Conservation (phyloP, 1,284 basidiomycete species). For the Lignosus rhinocerotis region DNA sequence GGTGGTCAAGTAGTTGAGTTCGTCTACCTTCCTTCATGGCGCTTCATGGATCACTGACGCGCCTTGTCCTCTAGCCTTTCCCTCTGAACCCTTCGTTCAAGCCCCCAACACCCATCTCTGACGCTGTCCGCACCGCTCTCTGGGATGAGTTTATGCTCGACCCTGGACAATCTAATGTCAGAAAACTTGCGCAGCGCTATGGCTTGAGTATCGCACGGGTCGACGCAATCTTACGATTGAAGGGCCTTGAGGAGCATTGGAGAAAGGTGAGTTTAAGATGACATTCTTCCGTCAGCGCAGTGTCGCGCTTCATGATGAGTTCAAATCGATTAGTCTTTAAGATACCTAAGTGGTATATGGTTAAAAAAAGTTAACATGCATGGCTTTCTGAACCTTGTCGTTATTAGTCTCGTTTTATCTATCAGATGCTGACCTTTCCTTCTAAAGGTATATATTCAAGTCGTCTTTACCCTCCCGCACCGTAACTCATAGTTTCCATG, state of each 20-base stretch:
- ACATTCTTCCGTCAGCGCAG: constrained; percentile 15
- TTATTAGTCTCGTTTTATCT: constrained; percentile 7
- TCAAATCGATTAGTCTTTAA: constrained; percentile 86
- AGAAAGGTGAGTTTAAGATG: constrained; percentile 55
- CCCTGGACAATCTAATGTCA: constrained; percentile 57
- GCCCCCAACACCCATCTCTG: constrained; percentile 74
- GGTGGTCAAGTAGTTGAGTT: constrained; percentile 56
- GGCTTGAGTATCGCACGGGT: constrained; percentile 74
- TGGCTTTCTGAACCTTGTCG: constrained; percentile 44
- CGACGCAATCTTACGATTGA: constrained; percentile 77
- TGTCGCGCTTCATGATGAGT: constrained; percentile 52
- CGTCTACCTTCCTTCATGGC: constrained; percentile 22
- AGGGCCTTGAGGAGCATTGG: constrained; percentile 72
- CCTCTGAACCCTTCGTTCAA: constrained; percentile 80
- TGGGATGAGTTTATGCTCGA: constrained; percentile 59
- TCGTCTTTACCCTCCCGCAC: background rate
- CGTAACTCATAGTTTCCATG: constrained; percentile 6
- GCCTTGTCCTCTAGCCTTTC: constrained; percentile 57
- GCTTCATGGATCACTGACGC: constrained; percentile 16
- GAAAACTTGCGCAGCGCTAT: constrained; percentile 58
- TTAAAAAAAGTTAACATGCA: constrained; percentile 51
- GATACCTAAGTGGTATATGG: constrained; percentile 55
- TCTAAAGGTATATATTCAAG: constrained; percentile 22
- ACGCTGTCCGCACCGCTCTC: constrained; percentile 53
- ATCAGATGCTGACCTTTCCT: background rate